A percentile compares a stretch with the other conserved stretches of the same genome.
Evolutionary conservation across 1,284 basidiomycete genomes (phyloP).

Genomic region (Puccinia polysora): DNA sequence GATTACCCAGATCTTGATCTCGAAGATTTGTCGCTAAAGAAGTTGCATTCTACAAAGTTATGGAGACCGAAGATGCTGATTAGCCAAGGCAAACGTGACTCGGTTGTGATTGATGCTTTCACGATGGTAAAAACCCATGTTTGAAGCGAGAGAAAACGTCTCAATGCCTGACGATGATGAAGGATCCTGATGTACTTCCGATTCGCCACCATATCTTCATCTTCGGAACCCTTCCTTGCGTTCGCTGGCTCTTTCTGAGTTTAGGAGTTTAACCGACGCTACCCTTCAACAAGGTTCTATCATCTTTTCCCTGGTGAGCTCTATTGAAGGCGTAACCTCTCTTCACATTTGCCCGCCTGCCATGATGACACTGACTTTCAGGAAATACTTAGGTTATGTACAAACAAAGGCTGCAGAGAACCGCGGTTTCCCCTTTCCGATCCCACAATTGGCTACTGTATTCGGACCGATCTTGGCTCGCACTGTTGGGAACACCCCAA

Average conservation of each 20-base stretch:
- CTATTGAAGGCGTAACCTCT: conserved; percentile 29
- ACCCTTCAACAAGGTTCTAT: conserved; percentile 28
- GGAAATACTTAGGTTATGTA: conserved; percentile 42
- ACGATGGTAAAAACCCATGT: conserved; percentile 22
- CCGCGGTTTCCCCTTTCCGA: conserved; percentile 49
- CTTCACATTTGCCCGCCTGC: conserved; percentile 44
- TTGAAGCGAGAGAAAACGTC: conserved; percentile 46
- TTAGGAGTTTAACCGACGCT: conserved; percentile 39
- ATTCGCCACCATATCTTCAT: background rate
- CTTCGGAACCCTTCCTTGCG: background rate
- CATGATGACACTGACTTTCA: background rate
- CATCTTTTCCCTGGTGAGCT: conserved; percentile 39
- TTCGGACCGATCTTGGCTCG: conserved; percentile 47
- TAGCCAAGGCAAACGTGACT: conserved; percentile 44
- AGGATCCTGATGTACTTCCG: conserved; percentile 21
- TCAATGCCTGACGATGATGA: too few species aligned
- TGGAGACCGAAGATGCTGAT: conserved; percentile 47
- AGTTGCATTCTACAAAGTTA: conserved; percentile 44
- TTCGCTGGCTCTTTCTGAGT: background rate
- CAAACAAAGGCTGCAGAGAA: conserved; percentile 50
- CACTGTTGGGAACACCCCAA: conserved; percentile 49
- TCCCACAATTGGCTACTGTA: conserved; percentile 47
- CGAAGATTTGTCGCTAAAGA: conserved; percentile 50
- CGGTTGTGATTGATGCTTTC: conserved; percentile 25
- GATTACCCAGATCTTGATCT: conserved; percentile 46